Base-by-base conservation (phyloP, 1,284 basidiomycete genomes). In the Trichosporon sp. region DNA sequence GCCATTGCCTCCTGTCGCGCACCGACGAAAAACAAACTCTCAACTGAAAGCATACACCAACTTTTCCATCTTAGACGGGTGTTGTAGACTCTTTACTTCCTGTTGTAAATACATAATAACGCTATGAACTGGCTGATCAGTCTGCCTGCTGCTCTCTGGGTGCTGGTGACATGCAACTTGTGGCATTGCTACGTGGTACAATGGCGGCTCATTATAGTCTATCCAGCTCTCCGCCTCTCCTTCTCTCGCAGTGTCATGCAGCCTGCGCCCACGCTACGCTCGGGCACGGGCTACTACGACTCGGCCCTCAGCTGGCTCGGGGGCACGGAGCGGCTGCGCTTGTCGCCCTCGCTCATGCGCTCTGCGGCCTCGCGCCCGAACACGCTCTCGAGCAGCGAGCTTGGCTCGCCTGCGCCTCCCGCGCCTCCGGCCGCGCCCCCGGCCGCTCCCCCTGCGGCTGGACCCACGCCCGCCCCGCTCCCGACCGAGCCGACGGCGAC, bases 341-440 rank as follows among this genome's bases (percentile, higher is more conserved):
- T 58, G 12, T 58, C 29, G 7, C 27, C 27, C 4, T 58, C 53
- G 53, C 4, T 11, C 27, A 18, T 58, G 13, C 53, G 25, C 29
- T 64, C 62, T 8, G 42, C 38, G 23, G 34, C 64, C 15, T 42
- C n/a, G 15, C 35, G 31, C 21, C 67, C 67, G n/a, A 68, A 65
- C n/a, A 68, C 56, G 58, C 29, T 47, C 64, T 69, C 68, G n/a
- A 69, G 65, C 18, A 69, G 65, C 3, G 64, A 44, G 23, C 42
- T 53, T 5, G 65, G 53, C 60, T 65, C n/a, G 5, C 44, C 44
- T n/a, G 27, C 11, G 47, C 56, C 12, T 51, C 4, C 56, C 23
- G 8, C 31, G 18, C 4, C 9, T 27, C 13, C 31, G n/a, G 3
- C 64, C 29, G 27, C 53, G 27, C 11, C 12, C 15, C 27, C 27